Evolutionary conservation across 163 green algal genomes (phyloP).

Genomic region (Volvox carteri): DNA sequence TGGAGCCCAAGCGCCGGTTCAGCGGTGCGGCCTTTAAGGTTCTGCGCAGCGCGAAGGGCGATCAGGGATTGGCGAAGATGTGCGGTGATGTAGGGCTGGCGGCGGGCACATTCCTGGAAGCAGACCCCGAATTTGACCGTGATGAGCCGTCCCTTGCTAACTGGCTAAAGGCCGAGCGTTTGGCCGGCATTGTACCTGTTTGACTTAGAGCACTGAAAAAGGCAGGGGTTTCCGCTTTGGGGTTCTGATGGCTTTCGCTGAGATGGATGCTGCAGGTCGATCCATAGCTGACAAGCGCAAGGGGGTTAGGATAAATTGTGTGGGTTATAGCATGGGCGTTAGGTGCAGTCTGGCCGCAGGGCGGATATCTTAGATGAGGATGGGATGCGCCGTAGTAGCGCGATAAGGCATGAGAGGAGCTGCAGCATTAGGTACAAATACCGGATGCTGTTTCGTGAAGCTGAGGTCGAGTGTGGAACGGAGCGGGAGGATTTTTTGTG

Average conservation of each 20-base stretch:
- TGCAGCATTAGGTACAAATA: background rate
- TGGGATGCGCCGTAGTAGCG: background rate
- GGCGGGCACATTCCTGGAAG: slow-evolving; percentile 67
- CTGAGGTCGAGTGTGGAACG: background rate
- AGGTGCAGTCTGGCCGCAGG: background rate
- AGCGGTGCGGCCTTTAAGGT: slow-evolving; percentile 69
- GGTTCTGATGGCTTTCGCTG: background rate
- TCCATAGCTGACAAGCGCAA: background rate
- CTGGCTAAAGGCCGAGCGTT: slow-evolving; percentile 74
- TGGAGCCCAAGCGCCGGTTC: slow-evolving; percentile 76
- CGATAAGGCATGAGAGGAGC: background rate
- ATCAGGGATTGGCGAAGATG: slow-evolving; percentile 56
- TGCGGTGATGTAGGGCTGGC: slow-evolving; percentile 64
- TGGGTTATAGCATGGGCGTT: slow-evolving; percentile 5
- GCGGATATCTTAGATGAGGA: background rate
- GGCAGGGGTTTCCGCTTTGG: background rate
- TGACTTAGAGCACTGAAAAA: too few species aligned
- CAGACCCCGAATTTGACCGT: slow-evolving; percentile 82
- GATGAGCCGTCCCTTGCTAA: slow-evolving; percentile 67
- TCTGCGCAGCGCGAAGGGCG: slow-evolving; percentile 63
- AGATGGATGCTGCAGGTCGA: background rate
- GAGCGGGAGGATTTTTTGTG: background rate
- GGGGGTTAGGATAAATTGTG: background rate
- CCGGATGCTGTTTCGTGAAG: background rate
- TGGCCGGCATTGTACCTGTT: slow-evolving; percentile 65